Evolutionary conservation across 2,329 filamentous ascomycete species (phyloP), one percentile per base, ranked within the genome.

Genomic region (Aureobasidium zeae): DNA sequence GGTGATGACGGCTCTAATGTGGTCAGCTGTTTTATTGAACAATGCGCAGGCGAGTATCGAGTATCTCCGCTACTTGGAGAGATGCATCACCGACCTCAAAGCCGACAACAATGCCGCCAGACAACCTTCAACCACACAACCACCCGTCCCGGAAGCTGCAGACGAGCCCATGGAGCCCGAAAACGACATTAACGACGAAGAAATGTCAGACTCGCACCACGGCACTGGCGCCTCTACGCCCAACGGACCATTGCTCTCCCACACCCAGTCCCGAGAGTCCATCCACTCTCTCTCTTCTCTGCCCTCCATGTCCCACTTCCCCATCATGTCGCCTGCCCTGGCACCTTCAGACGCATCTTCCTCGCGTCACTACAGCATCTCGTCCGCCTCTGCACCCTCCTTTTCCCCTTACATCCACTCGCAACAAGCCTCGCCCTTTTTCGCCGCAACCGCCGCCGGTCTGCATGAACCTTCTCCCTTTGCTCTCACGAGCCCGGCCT

Each of bases 11-110:
- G 12, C 17, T 12, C 22, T 17, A 12, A 42, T 17, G 9, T 9
- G 11, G 10, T 29, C 8, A 29, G 10, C 5, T 29, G 5, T 29
- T 29, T n/a, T 20, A 24, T 3, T 12, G 33, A 51, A n/a, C n/a
- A n/a, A n/a, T n/a, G n/a, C n/a, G n/a, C n/a, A 94, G 87, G 89
- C 89, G 4, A 91, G 87, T 34, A 96, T 96, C 48, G 91, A 96
- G 55, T 96, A 98, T 55, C 79, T 96, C 51, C 82, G 85, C 48
- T 98, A 98, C 59, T 75, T 98, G 11, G 85, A 96, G 60, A 81
- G 86, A 58, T 96, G 89, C 56, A 78, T 95, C 26, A 63, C 73
- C 22, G 83, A 89, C 56, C 71, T 96, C 44, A 87, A 94, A 61
- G 73, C 72, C 4, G 67, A 65, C 43, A 59, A 61, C 58, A 43